Evolutionary conservation across 805 yeast species (phyloP).

Genomic region (Starmerella scarabaei): DNA sequence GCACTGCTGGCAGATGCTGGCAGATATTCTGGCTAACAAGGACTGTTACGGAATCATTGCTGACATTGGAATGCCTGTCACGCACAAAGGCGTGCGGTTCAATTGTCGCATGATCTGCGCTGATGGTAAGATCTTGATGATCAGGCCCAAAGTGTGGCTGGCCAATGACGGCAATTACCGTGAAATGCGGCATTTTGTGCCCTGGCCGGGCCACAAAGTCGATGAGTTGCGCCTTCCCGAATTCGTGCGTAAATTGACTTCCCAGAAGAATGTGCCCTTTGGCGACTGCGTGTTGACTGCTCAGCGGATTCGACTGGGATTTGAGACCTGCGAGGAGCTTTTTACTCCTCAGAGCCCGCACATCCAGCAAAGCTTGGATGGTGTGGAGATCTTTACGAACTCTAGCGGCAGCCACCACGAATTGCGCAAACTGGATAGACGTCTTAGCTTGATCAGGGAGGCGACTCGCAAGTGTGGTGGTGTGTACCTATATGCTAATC

Average conservation of each 20-base stretch:
- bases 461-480: constrained; percentile 98
- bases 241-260: constrained; percentile 48
- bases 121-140: constrained; percentile 65
- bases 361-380: constrained; percentile 80
- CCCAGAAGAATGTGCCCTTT: constrained; percentile 56
- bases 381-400: constrained; percentile 93
- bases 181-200: constrained; percentile 93
- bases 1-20: constrained; percentile 92
- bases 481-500: constrained; percentile 82
- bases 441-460: constrained; percentile 73
- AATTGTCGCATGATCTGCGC: constrained; percentile 79
- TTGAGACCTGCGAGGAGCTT: constrained; percentile 95
- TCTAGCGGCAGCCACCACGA: constrained; percentile 98
- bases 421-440: constrained; percentile 70
- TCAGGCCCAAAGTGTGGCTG: constrained; percentile 82
- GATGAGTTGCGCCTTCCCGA: constrained; percentile 68
- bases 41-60: constrained; percentile 64
- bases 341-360: constrained; percentile 96
- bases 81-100: constrained; percentile 77
- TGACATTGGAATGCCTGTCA: constrained; percentile 90
- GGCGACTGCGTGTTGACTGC: constrained; percentile 88
- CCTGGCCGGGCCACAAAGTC: constrained; percentile 75
- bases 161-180: constrained; percentile 98
- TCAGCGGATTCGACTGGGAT: constrained; percentile 80
- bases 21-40: constrained; percentile 53